Evolutionary conservation across 495 filamentous ascomycete genomes (phyloP), one percentile per base, ranked within the genome.

Genomic region (Podospora comata): DNA sequence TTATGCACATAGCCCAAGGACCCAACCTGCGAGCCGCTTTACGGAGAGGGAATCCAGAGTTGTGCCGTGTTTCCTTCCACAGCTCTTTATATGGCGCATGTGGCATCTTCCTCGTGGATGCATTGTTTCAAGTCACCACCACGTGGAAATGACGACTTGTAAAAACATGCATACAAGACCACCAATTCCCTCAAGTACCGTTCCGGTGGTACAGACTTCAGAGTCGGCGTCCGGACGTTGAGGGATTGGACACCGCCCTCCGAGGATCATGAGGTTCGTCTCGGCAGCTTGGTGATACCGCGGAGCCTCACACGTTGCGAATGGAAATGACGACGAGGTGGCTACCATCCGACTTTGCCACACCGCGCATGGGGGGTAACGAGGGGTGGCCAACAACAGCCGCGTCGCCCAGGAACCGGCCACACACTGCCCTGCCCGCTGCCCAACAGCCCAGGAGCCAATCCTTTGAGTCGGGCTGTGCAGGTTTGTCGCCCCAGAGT

Each of bases 171-270:
- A 13, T 48, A 48, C 2, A 13, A 48, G 39, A 48, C 39, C 15
- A 48, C 39, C 39, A 48, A 13, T 2, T 16, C 39, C 5, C 7
- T 6, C 39, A 48, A 2, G 39, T 13, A 13, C 39, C 39, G 39
- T 48, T 48, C 39, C 39, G 9, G 39, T 58, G 7, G 55, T 26
- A 58, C 55, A 58, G 18, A 58, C 55, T 58, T 26, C n/a, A 19
- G 6, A 58, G 4, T 58, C 19, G 55, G 11, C 6, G 6, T 58
- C n/a, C 55, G n/a, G 18, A 18, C 5, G 18, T 20, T 58, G 55
- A 23, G 55, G 55, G 16, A 23, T 58, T 58, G 55, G 55, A 58
- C 55, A 58, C 55, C 55, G 55, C n/a, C 55, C 23, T 58, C 55
- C 2, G n/a, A 48, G 39, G 15, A 48, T 48, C 39, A 16, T 48